Conservation (phyloP, 768 basidiomycete species). For the Leccinum rimulosum region DNA sequence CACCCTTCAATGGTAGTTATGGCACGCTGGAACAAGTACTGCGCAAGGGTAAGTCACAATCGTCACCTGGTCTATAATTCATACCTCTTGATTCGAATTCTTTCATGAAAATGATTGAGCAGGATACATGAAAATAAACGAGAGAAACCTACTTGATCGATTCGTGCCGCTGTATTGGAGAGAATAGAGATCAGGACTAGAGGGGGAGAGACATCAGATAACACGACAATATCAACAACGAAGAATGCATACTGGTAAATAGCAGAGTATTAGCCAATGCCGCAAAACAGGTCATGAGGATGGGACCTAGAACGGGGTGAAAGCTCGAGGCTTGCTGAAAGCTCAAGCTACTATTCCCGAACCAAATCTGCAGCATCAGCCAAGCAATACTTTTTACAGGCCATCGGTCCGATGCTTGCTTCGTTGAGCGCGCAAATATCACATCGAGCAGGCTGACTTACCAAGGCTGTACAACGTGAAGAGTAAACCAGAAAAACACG, state of each 20-base stretch:
- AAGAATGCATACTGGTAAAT: constrained; percentile 61
- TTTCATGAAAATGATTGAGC: constrained; percentile 17
- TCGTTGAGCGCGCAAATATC: constrained; percentile 24
- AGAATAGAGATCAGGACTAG: constrained; percentile 80
- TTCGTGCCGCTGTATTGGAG: constrained; percentile 84
- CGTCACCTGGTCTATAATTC: background rate
- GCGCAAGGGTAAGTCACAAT: constrained; percentile 17
- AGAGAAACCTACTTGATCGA: constrained; percentile 48
- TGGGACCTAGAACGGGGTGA: constrained; percentile 70
- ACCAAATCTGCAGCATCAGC: constrained; percentile 88
- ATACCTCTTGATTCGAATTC: constrained; percentile 63
- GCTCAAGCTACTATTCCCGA: constrained; percentile 69
- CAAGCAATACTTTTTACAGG: constrained; percentile 59
- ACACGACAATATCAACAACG: constrained; percentile 1
- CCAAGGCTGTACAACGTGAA: constrained; percentile 56
- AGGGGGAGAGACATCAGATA: background rate
- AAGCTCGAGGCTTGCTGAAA: constrained; percentile 58
- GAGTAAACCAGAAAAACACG: constrained; percentile 78
- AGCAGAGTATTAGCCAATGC: constrained; percentile 77
- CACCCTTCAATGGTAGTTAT: constrained; percentile 89
- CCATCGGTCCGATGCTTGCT: constrained; percentile 32
- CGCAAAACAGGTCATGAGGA: constrained; percentile 78
- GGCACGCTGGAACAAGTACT: constrained; percentile 87
- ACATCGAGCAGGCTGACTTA: constrained; percentile 11
- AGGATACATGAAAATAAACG: background rate